phyloP scores from a whole-genome alignment of 2,329 filamentous ascomycete species.

The Exophiala aquamarina region DNA sequence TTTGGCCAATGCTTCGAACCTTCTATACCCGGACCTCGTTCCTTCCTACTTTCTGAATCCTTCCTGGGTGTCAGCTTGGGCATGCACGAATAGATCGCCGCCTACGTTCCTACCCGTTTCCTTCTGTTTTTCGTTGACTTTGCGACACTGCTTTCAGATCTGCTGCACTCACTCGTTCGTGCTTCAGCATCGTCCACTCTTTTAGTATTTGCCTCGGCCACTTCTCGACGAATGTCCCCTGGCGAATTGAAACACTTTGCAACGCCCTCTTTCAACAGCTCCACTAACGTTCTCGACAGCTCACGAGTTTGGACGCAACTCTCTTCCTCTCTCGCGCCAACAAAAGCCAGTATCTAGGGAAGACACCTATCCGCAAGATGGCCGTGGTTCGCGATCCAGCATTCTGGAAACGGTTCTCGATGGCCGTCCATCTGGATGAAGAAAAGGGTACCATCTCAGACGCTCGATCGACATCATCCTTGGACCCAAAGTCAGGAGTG shows the following conservation, averaged over 20 bases:
- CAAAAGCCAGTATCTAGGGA: neutral
- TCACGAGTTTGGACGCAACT: neutral
- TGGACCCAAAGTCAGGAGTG: slow-evolving; percentile 10
- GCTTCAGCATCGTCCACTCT: slow-evolving; percentile 28
- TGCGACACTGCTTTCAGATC: slow-evolving; percentile 17
- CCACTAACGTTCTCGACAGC: neutral
- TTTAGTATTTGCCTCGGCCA: slow-evolving; percentile 11
- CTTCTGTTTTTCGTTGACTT: slow-evolving; percentile 1
- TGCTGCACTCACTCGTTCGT: slow-evolving; percentile 29
- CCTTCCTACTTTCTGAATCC: neutral
- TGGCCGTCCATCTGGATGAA: slow-evolving; percentile 58
- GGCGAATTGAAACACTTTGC: slow-evolving; percentile 8
- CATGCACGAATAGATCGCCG: neutral
- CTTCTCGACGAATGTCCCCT: neutral
- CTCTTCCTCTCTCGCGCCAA: too few species aligned
- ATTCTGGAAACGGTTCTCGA: slow-evolving; percentile 62
- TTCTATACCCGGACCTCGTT: neutral
- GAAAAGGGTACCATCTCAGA: slow-evolving; percentile 32
- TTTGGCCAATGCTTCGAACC: neutral
- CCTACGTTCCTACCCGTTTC: slow-evolving; percentile 5
- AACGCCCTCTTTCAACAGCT: slow-evolving; percentile 6
- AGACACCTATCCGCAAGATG: slow-evolving; percentile 34
- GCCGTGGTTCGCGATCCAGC: slow-evolving; percentile 55
- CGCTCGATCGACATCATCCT: slow-evolving; percentile 13
- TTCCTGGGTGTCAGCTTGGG: neutral